These are phyloP conservation scores for Tetrahymena malaccensis DNA, from an alignment of 73 alveolate species.

Conservation along the genomic window DNA sequence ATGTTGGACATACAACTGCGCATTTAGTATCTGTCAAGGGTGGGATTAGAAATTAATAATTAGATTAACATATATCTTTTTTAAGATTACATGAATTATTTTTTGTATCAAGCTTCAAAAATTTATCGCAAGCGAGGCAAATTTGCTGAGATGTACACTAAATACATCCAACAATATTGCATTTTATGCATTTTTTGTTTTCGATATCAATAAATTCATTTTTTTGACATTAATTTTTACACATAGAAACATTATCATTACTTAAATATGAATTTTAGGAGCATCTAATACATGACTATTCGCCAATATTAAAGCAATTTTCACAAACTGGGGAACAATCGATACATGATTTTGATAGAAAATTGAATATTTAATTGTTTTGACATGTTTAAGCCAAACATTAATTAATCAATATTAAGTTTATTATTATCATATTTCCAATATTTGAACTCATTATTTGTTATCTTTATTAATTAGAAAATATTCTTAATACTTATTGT, in stretches of 20 bases:
- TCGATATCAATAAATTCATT: background rate
- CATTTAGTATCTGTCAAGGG: background rate
- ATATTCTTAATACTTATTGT: too few species aligned
- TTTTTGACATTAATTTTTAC: background rate
- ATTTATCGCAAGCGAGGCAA: background rate
- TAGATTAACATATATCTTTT: background rate
- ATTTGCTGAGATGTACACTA: background rate
- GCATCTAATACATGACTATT: background rate
- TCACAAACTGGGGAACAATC: background rate
- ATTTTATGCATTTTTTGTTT: background rate
- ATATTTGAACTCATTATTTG: too few species aligned
- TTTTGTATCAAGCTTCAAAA: background rate
- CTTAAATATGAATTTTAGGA: background rate
- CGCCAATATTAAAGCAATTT: background rate
- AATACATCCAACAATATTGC: background rate
- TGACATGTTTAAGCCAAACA: background rate
- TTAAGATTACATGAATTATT: background rate
- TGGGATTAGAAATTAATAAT: background rate
- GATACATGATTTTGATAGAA: background rate
- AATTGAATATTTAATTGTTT: too few species aligned
- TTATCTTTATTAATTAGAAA: too few species aligned
- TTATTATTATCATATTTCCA: too few species aligned
- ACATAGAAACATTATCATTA: background rate
- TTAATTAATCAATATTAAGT: too few species aligned
- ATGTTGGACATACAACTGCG: background rate